Conservation (phyloP, 768 basidiomycete genomes). For the Pleurotus citrinopileatus region DNA sequence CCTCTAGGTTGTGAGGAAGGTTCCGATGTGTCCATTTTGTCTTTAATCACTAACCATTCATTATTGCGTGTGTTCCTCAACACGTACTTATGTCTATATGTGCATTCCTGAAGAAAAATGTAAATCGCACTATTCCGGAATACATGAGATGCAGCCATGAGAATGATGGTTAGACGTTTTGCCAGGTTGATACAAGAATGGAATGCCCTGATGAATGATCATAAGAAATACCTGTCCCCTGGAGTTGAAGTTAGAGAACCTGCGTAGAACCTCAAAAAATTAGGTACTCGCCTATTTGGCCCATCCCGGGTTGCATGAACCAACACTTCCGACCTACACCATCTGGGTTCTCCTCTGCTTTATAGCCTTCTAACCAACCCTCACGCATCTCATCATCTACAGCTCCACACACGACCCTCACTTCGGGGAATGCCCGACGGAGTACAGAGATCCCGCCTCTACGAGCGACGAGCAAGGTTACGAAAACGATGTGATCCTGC, state of each 20-base stretch:
- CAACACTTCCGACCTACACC: slow-evolving; percentile 66
- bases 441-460: slow-evolving; percentile 77
- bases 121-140: too few relatives aligned
- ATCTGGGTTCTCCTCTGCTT: slow-evolving; percentile 45
- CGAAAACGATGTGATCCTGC: slow-evolving; percentile 83
- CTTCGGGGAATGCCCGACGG: slow-evolving; percentile 76
- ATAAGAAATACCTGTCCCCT: slow-evolving; percentile 14
- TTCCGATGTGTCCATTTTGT: too few relatives aligned
- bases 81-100: too few relatives aligned
- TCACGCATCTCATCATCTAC: slow-evolving; percentile 79
- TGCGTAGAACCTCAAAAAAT: not conserved
- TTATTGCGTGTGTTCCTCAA: too few relatives aligned
- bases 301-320: slow-evolving; percentile 87
- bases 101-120: too few relatives aligned
- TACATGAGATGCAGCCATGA: too few relatives aligned
- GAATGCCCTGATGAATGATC: too few relatives aligned
- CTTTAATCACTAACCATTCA: too few relatives aligned
- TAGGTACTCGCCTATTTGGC: slow-evolving; percentile 67
- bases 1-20: too few relatives aligned
- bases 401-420: slow-evolving; percentile 83
- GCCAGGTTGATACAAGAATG: too few relatives aligned
- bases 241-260: not conserved
- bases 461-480: slow-evolving; percentile 86
- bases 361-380: slow-evolving; percentile 62
- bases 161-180: too few relatives aligned